These are phyloP conservation scores for Fonsecaea monophora DNA, from an alignment of 2,329 filamentous ascomycete species.

Conservation along the genomic window DNA sequence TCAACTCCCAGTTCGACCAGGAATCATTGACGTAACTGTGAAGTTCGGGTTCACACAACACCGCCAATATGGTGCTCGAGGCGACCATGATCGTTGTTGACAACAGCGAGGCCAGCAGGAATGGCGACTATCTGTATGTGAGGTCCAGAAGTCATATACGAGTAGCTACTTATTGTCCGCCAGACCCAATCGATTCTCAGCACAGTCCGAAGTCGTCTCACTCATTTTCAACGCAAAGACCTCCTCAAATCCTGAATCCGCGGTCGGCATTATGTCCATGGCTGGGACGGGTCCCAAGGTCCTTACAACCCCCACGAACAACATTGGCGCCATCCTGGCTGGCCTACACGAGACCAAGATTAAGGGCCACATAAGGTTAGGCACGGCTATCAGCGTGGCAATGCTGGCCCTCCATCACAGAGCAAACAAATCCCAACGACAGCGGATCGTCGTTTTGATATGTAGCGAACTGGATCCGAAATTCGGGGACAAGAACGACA, in stretches of 20 bases:
- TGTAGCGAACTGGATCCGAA: constrained; percentile 76
- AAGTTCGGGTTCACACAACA: constrained; percentile 10
- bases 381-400: constrained; percentile 93
- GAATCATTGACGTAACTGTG: background rate
- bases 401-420: constrained; percentile 93
- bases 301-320: constrained; percentile 91
- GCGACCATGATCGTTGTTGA: constrained; percentile 98
- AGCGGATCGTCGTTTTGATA: constrained; percentile 95
- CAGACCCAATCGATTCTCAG: constrained; percentile 92
- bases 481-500: constrained; percentile 63
- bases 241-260: constrained; percentile 93
- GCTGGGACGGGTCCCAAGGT: constrained; percentile 97
- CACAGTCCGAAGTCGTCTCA: constrained; percentile 92
- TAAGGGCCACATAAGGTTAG: constrained; percentile 82
- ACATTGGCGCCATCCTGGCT: constrained; percentile 93
- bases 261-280: constrained; percentile 98
- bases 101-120: constrained; percentile 98
- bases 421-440: constrained; percentile 95
- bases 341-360: constrained; percentile 95
- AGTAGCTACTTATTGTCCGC: constrained; percentile 37
- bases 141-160: background rate
- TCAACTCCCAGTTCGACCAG: background rate
- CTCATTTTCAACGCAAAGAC: constrained; percentile 96
- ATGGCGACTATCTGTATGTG: constrained; percentile 80
- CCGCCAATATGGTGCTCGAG: constrained; percentile 90